These are phyloP conservation scores for Stephania cephalantha DNA, from an alignment of 164 flowering plant species.

Conservation along the genomic window DNA sequence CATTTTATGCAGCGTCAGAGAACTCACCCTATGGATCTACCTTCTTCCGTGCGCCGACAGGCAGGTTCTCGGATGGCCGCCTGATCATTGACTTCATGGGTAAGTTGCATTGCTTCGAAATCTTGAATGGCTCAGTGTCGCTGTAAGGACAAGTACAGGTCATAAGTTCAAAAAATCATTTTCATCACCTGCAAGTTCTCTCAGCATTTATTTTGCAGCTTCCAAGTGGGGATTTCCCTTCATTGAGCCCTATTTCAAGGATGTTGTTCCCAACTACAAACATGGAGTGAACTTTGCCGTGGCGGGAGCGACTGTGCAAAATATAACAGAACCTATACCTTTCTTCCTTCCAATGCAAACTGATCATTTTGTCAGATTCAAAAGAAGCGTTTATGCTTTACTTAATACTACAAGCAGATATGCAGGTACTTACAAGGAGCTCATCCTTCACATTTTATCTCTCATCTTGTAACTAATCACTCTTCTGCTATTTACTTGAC, in stretches of 20 bases:
- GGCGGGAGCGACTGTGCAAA: conserved; percentile 20
- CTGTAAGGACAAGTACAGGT: not conserved
- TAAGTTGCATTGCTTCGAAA: not conserved
- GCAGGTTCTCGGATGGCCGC: conserved; percentile 12
- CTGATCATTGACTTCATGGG: conserved; percentile 12
- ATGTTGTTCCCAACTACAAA: conserved; percentile 18
- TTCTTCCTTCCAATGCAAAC: conserved; percentile 20
- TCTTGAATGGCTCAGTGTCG: not conserved
- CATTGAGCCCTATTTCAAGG: conserved; percentile 18
- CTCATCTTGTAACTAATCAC: not conserved
- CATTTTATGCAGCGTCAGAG: conserved; percentile 7
- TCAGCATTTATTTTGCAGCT: conserved; percentile 9
- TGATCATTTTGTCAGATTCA: conserved; percentile 20
- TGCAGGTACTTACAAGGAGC: not conserved
- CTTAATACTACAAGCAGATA: conserved; percentile 9
- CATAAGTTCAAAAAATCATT: not conserved
- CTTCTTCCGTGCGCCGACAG: conserved; percentile 9
- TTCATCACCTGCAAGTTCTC: not conserved
- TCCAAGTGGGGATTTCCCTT: conserved; percentile 20
- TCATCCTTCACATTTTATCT: not conserved
- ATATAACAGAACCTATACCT: conserved; percentile 16
- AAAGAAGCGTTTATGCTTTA: conserved; percentile 13
- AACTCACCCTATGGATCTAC: conserved; percentile 13
- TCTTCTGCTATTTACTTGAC: not conserved
- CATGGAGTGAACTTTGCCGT: conserved; percentile 24